Evolutionary conservation across 768 basidiomycete genomes (phyloP), one percentile per base, ranked within the genome.

Genomic region (Pisolithus microcarpus): DNA sequence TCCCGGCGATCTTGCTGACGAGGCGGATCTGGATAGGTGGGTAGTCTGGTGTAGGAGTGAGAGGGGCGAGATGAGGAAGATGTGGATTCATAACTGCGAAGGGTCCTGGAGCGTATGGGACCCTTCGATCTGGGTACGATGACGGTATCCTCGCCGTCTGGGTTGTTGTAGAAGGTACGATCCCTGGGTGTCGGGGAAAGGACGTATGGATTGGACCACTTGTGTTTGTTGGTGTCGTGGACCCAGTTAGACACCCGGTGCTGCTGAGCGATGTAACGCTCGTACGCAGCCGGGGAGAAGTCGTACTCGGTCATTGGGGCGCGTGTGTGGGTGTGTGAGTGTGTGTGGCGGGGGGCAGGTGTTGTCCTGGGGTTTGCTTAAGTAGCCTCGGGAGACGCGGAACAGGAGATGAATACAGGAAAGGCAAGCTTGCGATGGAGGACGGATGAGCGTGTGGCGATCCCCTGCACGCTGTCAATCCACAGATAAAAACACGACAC

Each of bases 291-390:
- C 18, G 77, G 78, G 48, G 78, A 80, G 63, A 70, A 80, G 66
- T 80, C 79, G 74, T 81, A 81, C 62, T 81, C 79, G 26, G 79
- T 80, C 79, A 81, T 81, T 38, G 40, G 55, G 37, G 48, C 38
- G 38, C 4, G 21, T 26, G 26, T 26, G n/a, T n/a, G n/a, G n/a
- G n/a, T n/a, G 26, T 26, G 26, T 26, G 26, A 26, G 21, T 23
- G 21, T n/a, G n/a, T n/a, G n/a, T n/a, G n/a, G n/a, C n/a, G 26
- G 23, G 16, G 26, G 13, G 21, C 11, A 31, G 18, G 31, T 7
- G 10, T 44, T 26, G 43, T 44, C 43, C 30, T 23, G 31, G 37
- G 50, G 61, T 56, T 56, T 13, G 34, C 34, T 34, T 64, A 61
- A 53, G 38, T 42, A 47, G 48, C 42, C 49, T 50, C 48, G 54